Conservation (phyloP, 805 yeast genomes). For the Saccharomycopsis synnaedendra region DNA sequence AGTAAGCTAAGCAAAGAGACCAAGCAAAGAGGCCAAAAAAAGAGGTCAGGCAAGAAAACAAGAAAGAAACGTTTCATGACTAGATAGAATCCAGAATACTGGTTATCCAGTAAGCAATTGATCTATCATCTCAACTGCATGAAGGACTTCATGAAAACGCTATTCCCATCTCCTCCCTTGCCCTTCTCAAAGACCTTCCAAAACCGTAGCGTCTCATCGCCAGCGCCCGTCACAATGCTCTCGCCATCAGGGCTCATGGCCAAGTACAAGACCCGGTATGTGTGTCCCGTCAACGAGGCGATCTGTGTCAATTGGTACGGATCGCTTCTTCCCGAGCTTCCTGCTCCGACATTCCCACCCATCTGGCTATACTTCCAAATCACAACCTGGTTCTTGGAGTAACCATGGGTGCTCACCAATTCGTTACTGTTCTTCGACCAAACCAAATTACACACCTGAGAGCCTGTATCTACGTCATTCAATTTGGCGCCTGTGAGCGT, state of each 20-base stretch:
- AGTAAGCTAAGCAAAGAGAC: too few species aligned
- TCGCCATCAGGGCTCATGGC: slow-evolving; percentile 93
- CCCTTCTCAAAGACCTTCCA: slow-evolving; percentile 91
- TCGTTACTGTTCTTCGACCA: slow-evolving; percentile 94
- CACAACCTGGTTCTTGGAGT: slow-evolving; percentile 77
- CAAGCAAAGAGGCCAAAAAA: slow-evolving; percentile 22
- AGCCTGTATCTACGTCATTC: slow-evolving; percentile 84
- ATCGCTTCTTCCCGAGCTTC: background rate
- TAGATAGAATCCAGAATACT: background rate
- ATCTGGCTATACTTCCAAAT: slow-evolving; percentile 73
- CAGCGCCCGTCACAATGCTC: slow-evolving; percentile 96
- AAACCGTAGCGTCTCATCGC: slow-evolving; percentile 90
- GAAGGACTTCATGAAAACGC: slow-evolving; percentile 63
- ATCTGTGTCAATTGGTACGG: slow-evolving; percentile 57
- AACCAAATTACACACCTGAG: slow-evolving; percentile 87
- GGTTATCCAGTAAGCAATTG: background rate
- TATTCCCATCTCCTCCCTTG: slow-evolving; percentile 43
- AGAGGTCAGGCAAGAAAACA: background rate
- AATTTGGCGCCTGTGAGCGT: slow-evolving; percentile 64
- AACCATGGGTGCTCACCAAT: slow-evolving; percentile 91
- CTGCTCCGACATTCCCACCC: background rate
- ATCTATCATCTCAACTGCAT: slow-evolving; percentile 48
- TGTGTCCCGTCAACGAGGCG: slow-evolving; percentile 89
- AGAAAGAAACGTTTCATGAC: background rate
- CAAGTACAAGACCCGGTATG: slow-evolving; percentile 80